A percentile compares a stretch with the other conserved stretches of the same genome.
phyloP scores from a whole-genome alignment of 805 yeast species.

The Yarrowia sp. region DNA sequence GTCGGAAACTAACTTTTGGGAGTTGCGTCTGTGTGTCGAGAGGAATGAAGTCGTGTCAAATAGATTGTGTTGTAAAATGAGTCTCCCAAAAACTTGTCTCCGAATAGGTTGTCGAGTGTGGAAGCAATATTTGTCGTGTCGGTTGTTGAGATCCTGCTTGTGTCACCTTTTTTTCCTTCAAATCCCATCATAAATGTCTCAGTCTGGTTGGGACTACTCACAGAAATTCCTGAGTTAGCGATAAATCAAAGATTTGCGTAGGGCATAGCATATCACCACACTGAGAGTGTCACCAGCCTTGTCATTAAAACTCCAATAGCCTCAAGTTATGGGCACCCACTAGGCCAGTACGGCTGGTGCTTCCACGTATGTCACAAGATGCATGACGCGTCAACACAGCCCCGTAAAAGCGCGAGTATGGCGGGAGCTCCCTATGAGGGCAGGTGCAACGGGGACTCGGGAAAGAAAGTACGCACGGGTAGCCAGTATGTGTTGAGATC shows the following conservation, averaged over 20 bases:
- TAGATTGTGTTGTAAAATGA: not conserved
- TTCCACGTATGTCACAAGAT: conserved; percentile 9
- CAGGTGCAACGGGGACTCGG: not conserved
- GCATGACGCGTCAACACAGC: conserved; percentile 22
- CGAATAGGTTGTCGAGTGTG: not conserved
- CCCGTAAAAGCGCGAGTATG: conserved; percentile 4
- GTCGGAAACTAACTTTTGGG: conserved; percentile 3
- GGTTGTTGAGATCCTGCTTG: not conserved
- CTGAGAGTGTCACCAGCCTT: not conserved
- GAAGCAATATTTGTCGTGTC: not conserved
- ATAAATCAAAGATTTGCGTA: not conserved
- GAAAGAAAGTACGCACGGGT: not conserved
- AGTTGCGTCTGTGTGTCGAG: not conserved
- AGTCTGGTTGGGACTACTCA: conserved; percentile 24
- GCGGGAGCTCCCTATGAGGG: not conserved
- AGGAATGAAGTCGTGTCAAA: not conserved
- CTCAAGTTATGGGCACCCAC: not conserved
- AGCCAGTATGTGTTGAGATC: not conserved
- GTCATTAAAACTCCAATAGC: not conserved
- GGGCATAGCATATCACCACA: not conserved
- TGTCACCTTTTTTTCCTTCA: not conserved
- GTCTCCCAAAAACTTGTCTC: not conserved
- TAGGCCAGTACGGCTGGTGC: not conserved
- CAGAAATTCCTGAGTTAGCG: conserved; percentile 26
- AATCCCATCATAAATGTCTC: not conserved